phyloP scores from a whole-genome alignment of 2,329 filamentous ascomycete genomes.

The Colletotrichum magnum region DNA sequence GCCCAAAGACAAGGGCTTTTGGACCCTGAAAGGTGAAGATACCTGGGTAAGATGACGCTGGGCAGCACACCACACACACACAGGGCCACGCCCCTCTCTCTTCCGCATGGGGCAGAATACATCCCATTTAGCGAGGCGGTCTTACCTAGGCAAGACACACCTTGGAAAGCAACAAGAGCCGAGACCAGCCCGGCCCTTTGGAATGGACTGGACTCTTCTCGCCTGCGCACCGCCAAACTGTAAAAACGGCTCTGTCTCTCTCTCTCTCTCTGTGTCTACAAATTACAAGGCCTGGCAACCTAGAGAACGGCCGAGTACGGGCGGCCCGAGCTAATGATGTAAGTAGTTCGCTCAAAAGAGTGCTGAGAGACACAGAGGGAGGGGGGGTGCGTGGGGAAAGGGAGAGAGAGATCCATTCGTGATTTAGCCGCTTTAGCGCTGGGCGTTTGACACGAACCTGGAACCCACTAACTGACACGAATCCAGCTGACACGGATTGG shows the following conservation, averaged over 20 bases:
- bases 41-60: conserved; percentile 13
- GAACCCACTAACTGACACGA: conserved; percentile 36
- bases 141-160: too few species aligned
- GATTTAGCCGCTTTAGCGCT: conserved; percentile 30
- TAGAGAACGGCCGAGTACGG: conserved; percentile 10
- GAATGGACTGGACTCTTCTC: neutral
- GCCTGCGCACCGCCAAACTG: neutral
- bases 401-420: too few species aligned
- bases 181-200: neutral
- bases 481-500: conserved; percentile 8
- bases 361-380: neutral
- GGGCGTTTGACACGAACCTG: conserved; percentile 25
- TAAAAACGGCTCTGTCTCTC: neutral
- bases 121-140: neutral
- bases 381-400: neutral
- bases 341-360: conserved; percentile 4
- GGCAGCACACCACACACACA: conserved; percentile 9
- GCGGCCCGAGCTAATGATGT: conserved; percentile 22
- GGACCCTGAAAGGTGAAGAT: conserved; percentile 15
- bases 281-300: neutral
- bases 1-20: conserved; percentile 9
- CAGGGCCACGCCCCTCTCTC: neutral
- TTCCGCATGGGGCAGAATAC: neutral
- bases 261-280: too few species aligned
- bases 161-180: too few species aligned